phyloP scores from a whole-genome alignment of 2,329 filamentous ascomycete genomes.

The Fusarium bulbicola region DNA sequence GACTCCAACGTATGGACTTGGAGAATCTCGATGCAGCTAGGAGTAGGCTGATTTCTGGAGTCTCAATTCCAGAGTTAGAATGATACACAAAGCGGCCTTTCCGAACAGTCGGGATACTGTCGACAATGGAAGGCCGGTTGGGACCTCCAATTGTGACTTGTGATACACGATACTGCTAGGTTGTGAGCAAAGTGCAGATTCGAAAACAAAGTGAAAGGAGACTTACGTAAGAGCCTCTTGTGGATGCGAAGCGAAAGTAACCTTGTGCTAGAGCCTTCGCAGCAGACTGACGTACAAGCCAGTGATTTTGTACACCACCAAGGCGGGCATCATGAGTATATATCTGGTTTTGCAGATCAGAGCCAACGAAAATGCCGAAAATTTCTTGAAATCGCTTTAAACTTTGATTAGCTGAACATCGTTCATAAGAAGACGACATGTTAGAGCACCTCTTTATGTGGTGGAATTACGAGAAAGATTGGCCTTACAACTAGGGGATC shows the following conservation, averaged over 20 bases:
- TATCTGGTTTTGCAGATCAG: background rate
- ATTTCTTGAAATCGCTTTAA: fast-evolving
- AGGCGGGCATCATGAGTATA: fast-evolving
- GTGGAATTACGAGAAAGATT: background rate
- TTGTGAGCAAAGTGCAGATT: background rate
- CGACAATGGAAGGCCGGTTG: background rate
- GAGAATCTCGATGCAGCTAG: background rate
- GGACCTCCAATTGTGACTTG: background rate
- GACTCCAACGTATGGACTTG: background rate
- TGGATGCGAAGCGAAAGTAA: background rate
- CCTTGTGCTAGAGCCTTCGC: background rate
- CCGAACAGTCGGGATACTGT: background rate
- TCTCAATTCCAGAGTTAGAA: background rate
- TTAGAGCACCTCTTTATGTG: background rate
- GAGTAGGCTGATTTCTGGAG: background rate
- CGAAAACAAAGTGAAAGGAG: background rate
- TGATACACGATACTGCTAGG: fast-evolving
- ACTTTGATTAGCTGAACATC: fast-evolving
- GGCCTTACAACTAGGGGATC: background rate
- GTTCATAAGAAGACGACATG: fast-evolving
- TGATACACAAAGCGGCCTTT: fast-evolving
- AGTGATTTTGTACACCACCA: background rate
- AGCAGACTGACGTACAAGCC: background rate
- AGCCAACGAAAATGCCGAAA: fast-evolving
- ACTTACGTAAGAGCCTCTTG: background rate